Base-by-base conservation (phyloP, 2,329 filamentous ascomycete genomes). In the Cercospora janseana region DNA sequence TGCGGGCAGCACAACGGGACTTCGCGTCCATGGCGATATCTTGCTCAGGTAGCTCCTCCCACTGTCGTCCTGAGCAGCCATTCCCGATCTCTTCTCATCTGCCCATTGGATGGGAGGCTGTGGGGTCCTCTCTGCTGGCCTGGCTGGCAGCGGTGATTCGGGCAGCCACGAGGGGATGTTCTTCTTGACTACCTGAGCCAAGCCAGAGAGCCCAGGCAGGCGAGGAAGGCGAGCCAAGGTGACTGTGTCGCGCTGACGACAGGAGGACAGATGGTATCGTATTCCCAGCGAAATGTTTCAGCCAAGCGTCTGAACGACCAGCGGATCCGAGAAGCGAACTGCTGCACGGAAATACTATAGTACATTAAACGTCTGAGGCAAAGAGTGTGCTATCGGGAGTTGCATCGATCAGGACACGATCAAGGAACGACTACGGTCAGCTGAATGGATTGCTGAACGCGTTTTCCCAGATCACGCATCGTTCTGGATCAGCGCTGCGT, bases 21-120 rank as follows among this genome's bases (percentile, higher is more conserved):
- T 73, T 35, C 72, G 65, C 45, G 71, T 73, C 75, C 75, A 77
- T 6, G 75, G 74, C 34, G 74, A 75, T 16, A 77, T 63, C 37
- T 71, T 73, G 54, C 63, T 69, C 41, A 76, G 65, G 56, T 75
- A 75, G 46, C 70, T 71, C 34, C 52, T 41, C 46, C 51, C 41
- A 29, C 49, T 50, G 15, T 49, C 49, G 20, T 63, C 69, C 52
- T 74, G 72, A 26, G 64, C 69, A 27, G 72, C 67, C 73, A 75
- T 75, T 13, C 31, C 52, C 27, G 54, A 51, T 51, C 43, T 55
- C 24, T n/a, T n/a, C n/a, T 56, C 56, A 20, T 40, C 32, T 51
- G 61, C 59, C 65, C 63, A 65, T 63, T 53, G 55, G 58, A 57
- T 60, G 29, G 61, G 28, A 13, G 40, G 46, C 31, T 55, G 60